phyloP scores from a whole-genome alignment of 192 early-diverging fungal species.

The Entomortierella lignicola region DNA sequence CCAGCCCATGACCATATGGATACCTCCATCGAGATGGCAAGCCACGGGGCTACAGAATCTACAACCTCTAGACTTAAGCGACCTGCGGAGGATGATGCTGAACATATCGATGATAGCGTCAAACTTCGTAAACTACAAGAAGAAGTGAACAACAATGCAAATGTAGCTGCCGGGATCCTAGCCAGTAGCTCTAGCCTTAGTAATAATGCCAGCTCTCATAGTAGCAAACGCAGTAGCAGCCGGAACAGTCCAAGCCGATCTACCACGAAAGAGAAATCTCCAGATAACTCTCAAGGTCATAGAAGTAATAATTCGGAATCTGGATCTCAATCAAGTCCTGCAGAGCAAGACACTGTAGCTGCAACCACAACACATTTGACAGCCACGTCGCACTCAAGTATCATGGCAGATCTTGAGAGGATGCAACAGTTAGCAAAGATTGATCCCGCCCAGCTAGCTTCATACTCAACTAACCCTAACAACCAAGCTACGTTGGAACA shows the following conservation, averaged over 20 bases:
- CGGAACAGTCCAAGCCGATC: slow-evolving; percentile 25
- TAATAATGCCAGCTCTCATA: slow-evolving; percentile 6
- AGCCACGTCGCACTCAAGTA: slow-evolving; percentile 32
- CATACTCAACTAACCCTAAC: slow-evolving; percentile 52
- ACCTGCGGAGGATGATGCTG: slow-evolving; percentile 35
- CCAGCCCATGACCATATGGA: slow-evolving; percentile 1
- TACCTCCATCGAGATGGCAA: neutral
- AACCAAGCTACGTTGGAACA: slow-evolving; percentile 51
- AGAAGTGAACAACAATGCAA: slow-evolving; percentile 51
- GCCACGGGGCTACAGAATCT: slow-evolving; percentile 14
- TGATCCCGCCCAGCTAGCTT: slow-evolving; percentile 41
- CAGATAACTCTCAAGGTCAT: neutral
- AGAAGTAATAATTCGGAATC: no score
- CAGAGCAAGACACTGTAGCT: slow-evolving; percentile 6
- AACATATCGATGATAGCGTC: slow-evolving; percentile 39
- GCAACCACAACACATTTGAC: slow-evolving; percentile 32
- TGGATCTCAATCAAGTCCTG: slow-evolving; percentile 10
- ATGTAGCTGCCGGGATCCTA: slow-evolving; percentile 40
- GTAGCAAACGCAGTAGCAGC: slow-evolving; percentile 13
- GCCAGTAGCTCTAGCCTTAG: slow-evolving; percentile 15
- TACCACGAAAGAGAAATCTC: neutral
- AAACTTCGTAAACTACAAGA: slow-evolving; percentile 50
- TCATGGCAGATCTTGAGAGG: slow-evolving; percentile 47
- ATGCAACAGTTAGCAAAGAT: slow-evolving; percentile 49
- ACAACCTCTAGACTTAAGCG: slow-evolving; percentile 22